Conservation (phyloP, 805 yeast genomes). For the Candida chauliodis region DNA sequence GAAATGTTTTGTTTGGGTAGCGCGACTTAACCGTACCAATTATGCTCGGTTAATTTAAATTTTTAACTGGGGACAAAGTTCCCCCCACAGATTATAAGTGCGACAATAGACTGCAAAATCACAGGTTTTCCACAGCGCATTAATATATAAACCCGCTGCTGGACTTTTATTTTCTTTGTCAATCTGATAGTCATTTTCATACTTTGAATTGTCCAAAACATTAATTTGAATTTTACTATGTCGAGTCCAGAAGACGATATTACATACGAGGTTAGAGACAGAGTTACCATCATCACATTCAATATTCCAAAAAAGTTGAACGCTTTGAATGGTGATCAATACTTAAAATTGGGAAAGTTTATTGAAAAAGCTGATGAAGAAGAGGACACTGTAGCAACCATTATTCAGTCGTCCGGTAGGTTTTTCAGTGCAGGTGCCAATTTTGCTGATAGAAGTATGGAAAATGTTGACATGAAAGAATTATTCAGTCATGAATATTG, state of each 20-base stretch:
- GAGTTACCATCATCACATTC: slow-evolving; percentile 59
- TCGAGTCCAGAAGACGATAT: slow-evolving; percentile 23
- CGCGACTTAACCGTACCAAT: too few species aligned
- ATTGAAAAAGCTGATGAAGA: slow-evolving; percentile 63
- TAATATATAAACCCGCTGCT: too few species aligned
- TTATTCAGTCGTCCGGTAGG: slow-evolving; percentile 67
- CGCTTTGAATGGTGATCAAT: slow-evolving; percentile 65
- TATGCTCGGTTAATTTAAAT: too few species aligned
- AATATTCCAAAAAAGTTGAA: slow-evolving; percentile 60
- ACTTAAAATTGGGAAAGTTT: slow-evolving; percentile 53
- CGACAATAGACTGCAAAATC: too few species aligned
- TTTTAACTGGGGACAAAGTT: too few species aligned
- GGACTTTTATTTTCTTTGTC: too few species aligned
- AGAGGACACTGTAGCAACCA: slow-evolving; percentile 58
- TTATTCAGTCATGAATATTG: slow-evolving; percentile 41
- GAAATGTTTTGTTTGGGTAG: too few species aligned
- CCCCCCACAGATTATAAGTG: too few species aligned
- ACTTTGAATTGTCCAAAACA: too few species aligned
- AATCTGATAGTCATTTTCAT: neutral
- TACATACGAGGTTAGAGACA: slow-evolving; percentile 42
- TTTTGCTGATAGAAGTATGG: slow-evolving; percentile 39
- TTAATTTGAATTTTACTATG: slow-evolving; percentile 3
- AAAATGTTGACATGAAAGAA: slow-evolving; percentile 25
- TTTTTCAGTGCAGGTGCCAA: slow-evolving; percentile 87
- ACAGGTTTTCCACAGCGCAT: too few species aligned